Evolutionary conservation across 768 basidiomycete genomes (phyloP), one percentile per base, ranked within the genome.

Genomic region (Inosperma sp.): DNA sequence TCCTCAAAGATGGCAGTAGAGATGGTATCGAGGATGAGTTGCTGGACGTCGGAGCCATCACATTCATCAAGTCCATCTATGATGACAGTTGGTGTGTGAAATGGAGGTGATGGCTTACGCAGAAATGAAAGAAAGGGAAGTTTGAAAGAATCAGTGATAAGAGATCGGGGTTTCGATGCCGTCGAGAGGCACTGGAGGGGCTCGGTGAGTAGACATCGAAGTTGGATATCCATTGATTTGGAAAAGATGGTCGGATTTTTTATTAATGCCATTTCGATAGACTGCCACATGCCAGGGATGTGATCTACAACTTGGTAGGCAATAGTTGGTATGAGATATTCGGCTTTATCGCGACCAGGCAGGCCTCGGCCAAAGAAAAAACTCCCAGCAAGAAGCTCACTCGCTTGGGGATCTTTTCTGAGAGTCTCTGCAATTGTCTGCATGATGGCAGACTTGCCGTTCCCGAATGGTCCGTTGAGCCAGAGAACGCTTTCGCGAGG

Each of bases 61-160:
- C 53, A 58, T 46, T 61, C 57, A 34, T 61, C 59, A n/a, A 58
- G 26, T 17, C 59, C 59, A 47, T 58, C 59, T 4, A 59, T 40
- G 25, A 59, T 19, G n/a, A 59, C 22, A 14, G 23, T 26, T 3
- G 56, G 50, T 19, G n/a, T 12, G 21, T 26, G n/a, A 30, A 14
- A 7, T 31, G 36, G n/a, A 7, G 13, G 14, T 7, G 39, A 23
- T 12, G 13, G 10, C 4, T 3, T 41, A 21, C 25, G 13, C 19
- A 2, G 19, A 19, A n/a, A n/a, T n/a, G n/a, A n/a, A n/a, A n/a
- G n/a, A n/a, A n/a, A n/a, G n/a, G n/a, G n/a, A n/a, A n/a, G n/a
- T n/a, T n/a, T n/a, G n/a, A n/a, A n/a, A n/a, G n/a, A n/a, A n/a
- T n/a, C n/a, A n/a, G n/a, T n/a, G n/a, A n/a, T n/a, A n/a, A n/a